A percentile compares a stretch with the other conserved stretches of the same genome.
These are phyloP conservation scores for Hortiboletus campestris DNA, from an alignment of 768 basidiomycete genomes.

Conservation along the genomic window DNA sequence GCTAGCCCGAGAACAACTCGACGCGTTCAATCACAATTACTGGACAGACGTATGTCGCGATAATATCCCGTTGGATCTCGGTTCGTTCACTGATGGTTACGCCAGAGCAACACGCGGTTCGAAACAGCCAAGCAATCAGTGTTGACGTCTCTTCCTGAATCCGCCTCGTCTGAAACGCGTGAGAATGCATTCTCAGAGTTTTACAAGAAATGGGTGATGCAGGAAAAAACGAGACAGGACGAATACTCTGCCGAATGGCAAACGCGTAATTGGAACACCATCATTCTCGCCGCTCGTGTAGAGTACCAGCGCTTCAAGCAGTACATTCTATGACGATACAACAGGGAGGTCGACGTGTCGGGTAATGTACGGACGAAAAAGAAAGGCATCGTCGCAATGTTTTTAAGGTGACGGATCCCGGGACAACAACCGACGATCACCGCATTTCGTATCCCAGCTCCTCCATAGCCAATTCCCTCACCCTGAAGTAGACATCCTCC, in stretches of 20 bases:
- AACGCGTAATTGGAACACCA: slow-evolving; percentile 53
- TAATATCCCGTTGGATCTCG: background rate
- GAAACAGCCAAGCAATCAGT: slow-evolving; percentile 63
- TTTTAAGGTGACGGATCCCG: background rate
- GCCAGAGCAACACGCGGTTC: slow-evolving; percentile 78
- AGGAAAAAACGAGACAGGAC: slow-evolving; percentile 57
- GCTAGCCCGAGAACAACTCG: slow-evolving; percentile 67
- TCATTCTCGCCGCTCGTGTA: slow-evolving; percentile 58
- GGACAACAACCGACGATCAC: slow-evolving; percentile 5
- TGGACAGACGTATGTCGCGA: slow-evolving; percentile 70
- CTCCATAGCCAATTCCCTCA: slow-evolving; percentile 59
- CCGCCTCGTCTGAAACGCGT: slow-evolving; percentile 49
- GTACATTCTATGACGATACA: slow-evolving; percentile 26
- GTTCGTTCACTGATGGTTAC: slow-evolving; percentile 2
- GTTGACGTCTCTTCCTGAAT: slow-evolving; percentile 52
- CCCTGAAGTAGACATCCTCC: slow-evolving; percentile 58
- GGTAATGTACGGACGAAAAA: background rate
- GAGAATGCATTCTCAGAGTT: slow-evolving; percentile 74
- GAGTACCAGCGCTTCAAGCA: slow-evolving; percentile 44
- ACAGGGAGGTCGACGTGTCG: too few species aligned
- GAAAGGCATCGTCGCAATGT: background rate
- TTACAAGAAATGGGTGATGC: slow-evolving; percentile 70
- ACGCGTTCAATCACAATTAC: slow-evolving; percentile 73
- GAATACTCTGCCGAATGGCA: slow-evolving; percentile 69
- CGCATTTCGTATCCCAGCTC: slow-evolving; percentile 41